Percentiles rank a stretch among this genome's conserved stretches.
phyloP scores from a whole-genome alignment of 2,329 filamentous ascomycete species.

The Beauveria bassiana region DNA sequence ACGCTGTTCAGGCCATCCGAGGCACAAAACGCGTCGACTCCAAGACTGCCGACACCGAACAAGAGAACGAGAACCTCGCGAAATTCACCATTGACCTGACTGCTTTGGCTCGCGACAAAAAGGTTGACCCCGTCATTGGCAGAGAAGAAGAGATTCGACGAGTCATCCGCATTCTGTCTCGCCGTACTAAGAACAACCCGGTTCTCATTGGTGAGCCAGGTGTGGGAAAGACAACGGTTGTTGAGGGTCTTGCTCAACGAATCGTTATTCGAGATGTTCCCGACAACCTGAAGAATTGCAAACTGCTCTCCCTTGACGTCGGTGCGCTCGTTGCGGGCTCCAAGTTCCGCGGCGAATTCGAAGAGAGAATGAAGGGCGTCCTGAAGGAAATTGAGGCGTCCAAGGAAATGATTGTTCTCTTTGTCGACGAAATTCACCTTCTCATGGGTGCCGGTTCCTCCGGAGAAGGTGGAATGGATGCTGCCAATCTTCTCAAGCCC shows the following conservation, averaged over 20 bases:
- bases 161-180: slow-evolving; percentile 83
- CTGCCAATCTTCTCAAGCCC: slow-evolving; percentile 93
- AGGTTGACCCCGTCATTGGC: slow-evolving; percentile 95
- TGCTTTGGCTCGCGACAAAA: slow-evolving; percentile 88
- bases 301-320: slow-evolving; percentile 88
- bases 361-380: slow-evolving; percentile 98
- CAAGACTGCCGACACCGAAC: slow-evolving; percentile 87
- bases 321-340: slow-evolving; percentile 92
- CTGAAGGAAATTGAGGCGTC: slow-evolving; percentile 93
- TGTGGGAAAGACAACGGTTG: slow-evolving; percentile 97
- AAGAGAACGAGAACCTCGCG: slow-evolving; percentile 89
- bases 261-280: slow-evolving; percentile 97
- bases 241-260: slow-evolving; percentile 88
- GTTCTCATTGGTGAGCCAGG: slow-evolving; percentile 96
- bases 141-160: slow-evolving; percentile 92
- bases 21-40: slow-evolving; percentile 92
- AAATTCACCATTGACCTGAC: slow-evolving; percentile 99
- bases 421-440: slow-evolving; percentile 97
- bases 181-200: slow-evolving; percentile 97
- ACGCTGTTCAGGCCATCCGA: slow-evolving; percentile 84
- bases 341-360: slow-evolving; percentile 98
- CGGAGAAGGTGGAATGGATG: slow-evolving; percentile 97
- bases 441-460: slow-evolving; percentile 95
- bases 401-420: slow-evolving; percentile 94
- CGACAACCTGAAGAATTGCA: slow-evolving; percentile 89